Evolutionary conservation across 2,329 filamentous ascomycete genomes (phyloP), one percentile per base, ranked within the genome.

Genomic region (Calcarisporium arbuscula): DNA sequence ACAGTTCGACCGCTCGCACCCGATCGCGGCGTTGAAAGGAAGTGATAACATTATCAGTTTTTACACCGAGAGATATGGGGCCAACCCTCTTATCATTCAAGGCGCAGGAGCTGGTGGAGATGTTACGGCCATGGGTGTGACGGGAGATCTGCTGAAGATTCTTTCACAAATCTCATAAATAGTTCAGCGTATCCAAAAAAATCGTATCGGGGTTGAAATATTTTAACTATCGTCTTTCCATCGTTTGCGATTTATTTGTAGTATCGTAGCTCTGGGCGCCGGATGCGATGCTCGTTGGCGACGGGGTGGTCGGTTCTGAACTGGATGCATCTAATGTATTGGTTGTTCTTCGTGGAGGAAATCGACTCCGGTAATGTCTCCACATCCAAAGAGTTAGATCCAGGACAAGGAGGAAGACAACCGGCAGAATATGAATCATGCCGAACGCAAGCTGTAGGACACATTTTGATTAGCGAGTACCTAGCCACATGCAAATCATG

Each of bases 1-100:
- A 71, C 85, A 83, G 64, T 89, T 88, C 49, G 88, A 94, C 47
- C 78, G 77, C 49, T 85, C 83, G 41, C 87, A 94, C 55, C 85
- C 92, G 10, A 95, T 98, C 64, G 92, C 92, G 11, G 83, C 85
- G 30, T 72, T 98, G 38, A 94, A 95, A 74, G 92, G 92, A 22
- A 96, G 89, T 60, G 92, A 96, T 59, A 98, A 98, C 68, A 94
- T 98, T 58, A 95, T 98, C 57, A 94, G 82, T 69, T 95, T 98
- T 70, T 94, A 95, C 65, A 98, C 92, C 6, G 84, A 94, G 71
- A 76, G 92, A 51, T 98, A 98, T 56, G 88, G 88, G 39, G 74
- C 70, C 56, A 94, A 90, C 62, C 89, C 92, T 28, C 70, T 98
- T 43, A 95, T 95, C 55, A 78, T 98, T 44, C 90, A 96, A 67